phyloP scores from a whole-genome alignment of 176 grass and related monocot species.

The Secale cereale region DNA sequence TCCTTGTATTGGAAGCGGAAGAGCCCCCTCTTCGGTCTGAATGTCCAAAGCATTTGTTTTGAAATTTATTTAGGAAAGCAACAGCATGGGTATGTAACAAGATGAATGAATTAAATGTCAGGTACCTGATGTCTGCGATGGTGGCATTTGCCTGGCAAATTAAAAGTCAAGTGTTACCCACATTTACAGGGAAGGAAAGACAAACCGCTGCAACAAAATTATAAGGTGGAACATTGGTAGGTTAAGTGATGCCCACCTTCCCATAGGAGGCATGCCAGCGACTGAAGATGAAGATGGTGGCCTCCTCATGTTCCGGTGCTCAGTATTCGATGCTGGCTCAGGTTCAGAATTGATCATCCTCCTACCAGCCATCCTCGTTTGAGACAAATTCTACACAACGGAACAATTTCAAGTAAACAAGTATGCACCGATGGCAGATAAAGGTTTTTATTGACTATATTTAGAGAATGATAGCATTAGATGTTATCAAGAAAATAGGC shows the following conservation, averaged over 20 bases:
- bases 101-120: neutral
- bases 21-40: constrained; percentile 65
- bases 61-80: constrained; percentile 6
- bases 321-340: constrained; percentile 44
- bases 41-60: constrained; percentile 4
- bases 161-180: constrained; percentile 30
- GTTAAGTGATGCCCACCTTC: constrained; percentile 47
- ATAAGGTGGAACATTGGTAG: neutral
- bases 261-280: constrained; percentile 59
- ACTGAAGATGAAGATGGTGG: constrained; percentile 69
- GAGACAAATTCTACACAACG: constrained; percentile 72
- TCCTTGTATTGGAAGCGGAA: constrained; percentile 45
- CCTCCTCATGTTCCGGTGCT: constrained; percentile 66
- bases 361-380: constrained; percentile 77
- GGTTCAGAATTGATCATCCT: constrained; percentile 64
- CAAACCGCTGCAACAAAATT: constrained; percentile 18
- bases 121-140: constrained; percentile 66
- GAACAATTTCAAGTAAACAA: constrained; percentile 19
- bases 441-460: neutral
- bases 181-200: constrained; percentile 8
- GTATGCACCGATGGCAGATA: neutral
- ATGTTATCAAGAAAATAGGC: neutral
- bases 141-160: constrained; percentile 54
- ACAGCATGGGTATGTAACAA: neutral
- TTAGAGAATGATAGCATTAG: neutral